phyloP scores from a whole-genome alignment of 768 basidiomycete species.

The Mycena sanguinolenta region DNA sequence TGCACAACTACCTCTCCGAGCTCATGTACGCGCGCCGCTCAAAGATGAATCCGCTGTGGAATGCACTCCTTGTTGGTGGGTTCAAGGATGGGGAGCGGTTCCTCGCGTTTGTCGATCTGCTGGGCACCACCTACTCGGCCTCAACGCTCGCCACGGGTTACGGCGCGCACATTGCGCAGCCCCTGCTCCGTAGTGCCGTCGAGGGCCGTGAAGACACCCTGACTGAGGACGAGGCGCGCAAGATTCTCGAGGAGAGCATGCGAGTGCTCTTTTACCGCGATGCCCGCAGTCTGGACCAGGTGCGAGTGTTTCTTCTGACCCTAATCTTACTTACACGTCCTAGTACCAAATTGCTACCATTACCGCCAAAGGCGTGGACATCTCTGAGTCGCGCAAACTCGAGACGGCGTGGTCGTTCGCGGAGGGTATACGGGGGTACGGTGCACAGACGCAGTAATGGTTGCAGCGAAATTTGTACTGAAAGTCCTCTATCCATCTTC shows the following conservation, averaged over 20 bases:
- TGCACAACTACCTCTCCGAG: slow-evolving; percentile 92
- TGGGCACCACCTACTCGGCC: slow-evolving; percentile 96
- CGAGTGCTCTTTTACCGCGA: slow-evolving; percentile 97
- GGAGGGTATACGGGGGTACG: slow-evolving; percentile 92
- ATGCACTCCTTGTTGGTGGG: slow-evolving; percentile 92
- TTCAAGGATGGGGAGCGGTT: slow-evolving; percentile 91
- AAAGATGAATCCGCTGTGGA: slow-evolving; percentile 96
- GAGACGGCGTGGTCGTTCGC: slow-evolving; percentile 94
- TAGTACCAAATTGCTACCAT: slow-evolving; percentile 97
- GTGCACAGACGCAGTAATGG: slow-evolving; percentile 85
- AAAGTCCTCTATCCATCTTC: slow-evolving; percentile 3
- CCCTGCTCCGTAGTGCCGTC: slow-evolving; percentile 90
- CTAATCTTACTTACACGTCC: not conserved
- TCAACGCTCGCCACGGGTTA: slow-evolving; percentile 96
- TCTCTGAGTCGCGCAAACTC: slow-evolving; percentile 82
- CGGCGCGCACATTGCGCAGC: slow-evolving; percentile 93
- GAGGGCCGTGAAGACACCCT: slow-evolving; percentile 83
- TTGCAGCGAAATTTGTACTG: slow-evolving; percentile 6
- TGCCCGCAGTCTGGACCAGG: slow-evolving; percentile 96
- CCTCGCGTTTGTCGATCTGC: slow-evolving; percentile 92
- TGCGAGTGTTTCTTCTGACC: slow-evolving; percentile 46
- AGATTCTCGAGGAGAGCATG: slow-evolving; percentile 89
- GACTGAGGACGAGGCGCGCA: slow-evolving; percentile 82
- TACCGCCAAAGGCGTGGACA: slow-evolving; percentile 78
- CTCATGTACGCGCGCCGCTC: slow-evolving; percentile 91